Evolutionary conservation across 2,329 filamentous ascomycete genomes (phyloP).

Genomic region (Scorias spongiosa): DNA sequence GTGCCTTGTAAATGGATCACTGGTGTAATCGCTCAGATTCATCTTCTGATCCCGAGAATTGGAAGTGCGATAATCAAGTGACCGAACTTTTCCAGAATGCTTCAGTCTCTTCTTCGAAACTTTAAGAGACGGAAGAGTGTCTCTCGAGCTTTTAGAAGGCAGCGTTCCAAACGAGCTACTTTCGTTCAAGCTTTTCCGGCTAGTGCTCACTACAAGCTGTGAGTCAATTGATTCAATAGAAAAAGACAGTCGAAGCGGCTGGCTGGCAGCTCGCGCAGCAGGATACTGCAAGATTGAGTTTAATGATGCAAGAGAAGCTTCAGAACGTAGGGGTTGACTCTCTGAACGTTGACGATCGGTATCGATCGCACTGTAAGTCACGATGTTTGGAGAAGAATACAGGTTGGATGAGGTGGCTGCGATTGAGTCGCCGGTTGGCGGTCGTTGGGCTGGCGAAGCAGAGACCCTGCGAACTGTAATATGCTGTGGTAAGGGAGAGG

Average conservation of each 20-base stretch:
- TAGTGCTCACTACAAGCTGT: conserved; percentile 5
- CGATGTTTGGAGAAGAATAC: conserved; percentile 13
- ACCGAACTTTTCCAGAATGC: conserved; percentile 10
- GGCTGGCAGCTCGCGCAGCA: conserved; percentile 7
- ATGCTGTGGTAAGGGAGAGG: neutral
- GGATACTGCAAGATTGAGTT: conserved; percentile 13
- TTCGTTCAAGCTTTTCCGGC: neutral
- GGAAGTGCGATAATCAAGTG: conserved; percentile 5
- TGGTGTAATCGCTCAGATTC: neutral
- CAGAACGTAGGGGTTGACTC: neutral
- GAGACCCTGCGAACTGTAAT: neutral
- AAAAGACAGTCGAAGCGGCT: conserved; percentile 7
- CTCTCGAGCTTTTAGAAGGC: conserved; percentile 10
- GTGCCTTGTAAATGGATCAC: conserved; percentile 13
- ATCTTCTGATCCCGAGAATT: neutral
- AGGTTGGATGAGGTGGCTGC: neutral
- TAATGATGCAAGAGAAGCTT: neutral
- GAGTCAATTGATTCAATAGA: conserved; percentile 20
- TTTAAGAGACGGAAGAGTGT: conserved; percentile 18
- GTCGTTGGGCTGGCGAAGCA: neutral
- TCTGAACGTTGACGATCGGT: neutral
- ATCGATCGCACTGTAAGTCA: neutral
- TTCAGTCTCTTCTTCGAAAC: conserved; percentile 17
- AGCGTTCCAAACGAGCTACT: neutral
- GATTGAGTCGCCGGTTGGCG: neutral